Evolutionary conservation across 2,329 filamentous ascomycete genomes (phyloP), one percentile per base, ranked within the genome.

Genomic region (Arthroderma sp.): DNA sequence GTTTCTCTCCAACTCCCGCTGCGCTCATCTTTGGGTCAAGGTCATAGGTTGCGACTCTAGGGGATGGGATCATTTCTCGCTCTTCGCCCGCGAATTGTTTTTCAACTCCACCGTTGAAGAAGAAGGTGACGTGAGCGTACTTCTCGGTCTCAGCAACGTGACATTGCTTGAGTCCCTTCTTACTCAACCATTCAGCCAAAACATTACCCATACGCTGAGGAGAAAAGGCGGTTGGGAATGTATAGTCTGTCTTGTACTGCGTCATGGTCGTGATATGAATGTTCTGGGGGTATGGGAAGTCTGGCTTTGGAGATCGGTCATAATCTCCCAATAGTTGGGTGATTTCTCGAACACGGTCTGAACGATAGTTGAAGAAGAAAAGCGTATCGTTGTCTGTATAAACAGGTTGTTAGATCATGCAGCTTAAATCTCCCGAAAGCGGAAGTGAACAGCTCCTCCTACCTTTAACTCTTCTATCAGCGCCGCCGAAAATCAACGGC

Each of bases 331-430:
- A 73, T 38, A 98, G 76, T 70, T 96, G 91, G 41, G 87, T 94
- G 63, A 98, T 83, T 67, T 98, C 91, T 56, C 91, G 85, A 43
- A 89, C 89, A 64, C 91, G 88, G 65, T 98, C 91, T 47, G 91
- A 96, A 60, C 91, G 86, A 76, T 98, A 98, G 80, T 98, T 98
- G 84, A 98, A 98, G 79, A 96, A 96, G 78, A 96, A 96, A 58
- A 96, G 77, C 44, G 86, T 89, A 62, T 98, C 91, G 54, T 83
- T 75, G 61, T 96, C 87, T 87, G 52, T 42, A 48, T 29, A 33
- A 29, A 22, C 6, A 36, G 29, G 11, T 29, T 15, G 37, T 36
- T 38, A 38, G 15, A n/a, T 8, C n/a, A 27, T 28, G 30, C n/a
- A 33, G 34, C 9, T 40, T 44, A 30, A 29, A 15, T 4, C 10